phyloP scores from a whole-genome alignment of 352 stramenopile genomes.

The Phytophthora constricta region DNA sequence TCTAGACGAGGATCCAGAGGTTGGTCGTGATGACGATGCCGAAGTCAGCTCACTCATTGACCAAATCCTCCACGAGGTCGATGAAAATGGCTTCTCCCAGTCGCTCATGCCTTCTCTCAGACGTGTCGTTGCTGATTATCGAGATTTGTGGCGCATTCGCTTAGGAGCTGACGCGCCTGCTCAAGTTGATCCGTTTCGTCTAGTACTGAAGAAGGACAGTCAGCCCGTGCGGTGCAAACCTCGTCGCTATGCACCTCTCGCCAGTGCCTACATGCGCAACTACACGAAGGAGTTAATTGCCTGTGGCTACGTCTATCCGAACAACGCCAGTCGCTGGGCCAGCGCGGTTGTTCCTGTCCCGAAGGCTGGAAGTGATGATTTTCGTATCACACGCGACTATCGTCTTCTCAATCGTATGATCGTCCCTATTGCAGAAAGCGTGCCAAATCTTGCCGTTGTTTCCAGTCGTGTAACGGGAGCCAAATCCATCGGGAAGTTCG shows the following conservation, averaged over 20 bases:
- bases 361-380: neutral
- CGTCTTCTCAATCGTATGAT: constrained; percentile 5
- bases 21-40: neutral
- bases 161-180: neutral
- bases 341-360: neutral
- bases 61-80: neutral
- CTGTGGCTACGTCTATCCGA: neutral
- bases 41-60: neutral
- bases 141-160: neutral
- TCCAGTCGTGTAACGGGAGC: neutral
- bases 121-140: neutral
- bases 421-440: constrained; percentile 4
- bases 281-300: neutral
- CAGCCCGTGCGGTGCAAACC: neutral
- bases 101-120: neutral
- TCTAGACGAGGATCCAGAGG: constrained; percentile 8
- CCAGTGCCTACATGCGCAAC: neutral
- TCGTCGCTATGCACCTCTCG: neutral
- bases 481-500: constrained; percentile 8
- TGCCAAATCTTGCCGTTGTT: constrained; percentile 15
- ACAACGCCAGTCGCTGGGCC: neutral
- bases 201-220: neutral
- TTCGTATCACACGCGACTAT: neutral
- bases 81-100: neutral
- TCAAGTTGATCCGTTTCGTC: neutral